Evolutionary conservation across 441 rosid species (phyloP).

Genomic region (Adansonia gregorii): DNA sequence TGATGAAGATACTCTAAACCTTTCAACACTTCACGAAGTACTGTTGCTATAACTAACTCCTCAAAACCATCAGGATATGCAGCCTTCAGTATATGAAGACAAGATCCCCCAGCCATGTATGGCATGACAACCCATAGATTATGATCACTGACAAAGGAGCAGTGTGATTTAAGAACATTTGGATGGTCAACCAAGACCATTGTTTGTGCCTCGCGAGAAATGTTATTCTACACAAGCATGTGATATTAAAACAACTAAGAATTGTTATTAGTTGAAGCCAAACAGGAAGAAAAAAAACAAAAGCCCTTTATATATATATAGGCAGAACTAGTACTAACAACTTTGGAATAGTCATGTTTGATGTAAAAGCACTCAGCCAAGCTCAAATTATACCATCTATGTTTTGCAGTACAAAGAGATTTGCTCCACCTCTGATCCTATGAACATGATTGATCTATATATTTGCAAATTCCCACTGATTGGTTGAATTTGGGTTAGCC

Average conservation of each 20-base stretch:
- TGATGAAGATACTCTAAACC: conserved; percentile 97
- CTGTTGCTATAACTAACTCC: conserved; percentile 85
- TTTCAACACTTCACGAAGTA: conserved; percentile 81
- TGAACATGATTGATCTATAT: not conserved
- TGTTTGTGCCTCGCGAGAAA: conserved; percentile 93
- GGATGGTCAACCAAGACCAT: conserved; percentile 96
- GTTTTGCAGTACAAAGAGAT: not conserved
- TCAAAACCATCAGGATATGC: conserved; percentile 94
- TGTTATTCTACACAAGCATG: conserved; percentile 52
- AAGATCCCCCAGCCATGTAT: conserved; percentile 97
- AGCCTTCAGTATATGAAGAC: conserved; percentile 96
- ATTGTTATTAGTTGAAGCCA: conserved; percentile 3
- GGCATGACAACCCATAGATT: conserved; percentile 98
- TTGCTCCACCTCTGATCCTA: conserved; percentile 10
- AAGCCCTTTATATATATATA: not conserved
- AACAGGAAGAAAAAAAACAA: conserved; percentile 10
- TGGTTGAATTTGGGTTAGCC: conserved; percentile 6
- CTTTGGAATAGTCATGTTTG: not conserved
- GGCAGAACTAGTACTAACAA: not conserved
- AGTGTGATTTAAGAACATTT: conserved; percentile 88
- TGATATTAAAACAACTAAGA: conserved; percentile 13
- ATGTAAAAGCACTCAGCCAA: not conserved
- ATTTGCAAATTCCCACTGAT: conserved; percentile 16
- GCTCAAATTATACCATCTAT: not conserved
- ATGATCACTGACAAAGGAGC: conserved; percentile 91